Conservation (phyloP, 2,329 filamentous ascomycete genomes). For the Xylariaceae sp. region DNA sequence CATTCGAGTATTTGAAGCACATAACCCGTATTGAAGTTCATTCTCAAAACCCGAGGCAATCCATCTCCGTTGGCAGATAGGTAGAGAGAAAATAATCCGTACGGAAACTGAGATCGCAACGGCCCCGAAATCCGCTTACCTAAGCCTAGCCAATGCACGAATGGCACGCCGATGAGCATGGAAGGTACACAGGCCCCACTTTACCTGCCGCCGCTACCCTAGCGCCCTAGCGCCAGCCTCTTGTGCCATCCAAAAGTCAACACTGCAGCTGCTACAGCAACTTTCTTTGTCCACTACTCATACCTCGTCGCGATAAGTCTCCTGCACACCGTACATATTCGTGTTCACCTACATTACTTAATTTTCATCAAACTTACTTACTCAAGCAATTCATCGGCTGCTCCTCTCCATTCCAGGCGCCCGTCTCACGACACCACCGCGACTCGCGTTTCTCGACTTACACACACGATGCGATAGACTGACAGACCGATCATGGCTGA, state of each 20-base stretch:
- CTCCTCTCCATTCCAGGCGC: slow-evolving; percentile 1
- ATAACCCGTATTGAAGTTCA: too few species aligned
- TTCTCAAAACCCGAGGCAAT: too few species aligned
- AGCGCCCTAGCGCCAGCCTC: background rate
- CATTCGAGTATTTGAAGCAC: too few species aligned
- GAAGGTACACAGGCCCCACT: background rate
- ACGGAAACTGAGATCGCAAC: background rate
- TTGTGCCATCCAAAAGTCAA: background rate
- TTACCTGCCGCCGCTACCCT: background rate
- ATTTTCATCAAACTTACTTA: background rate
- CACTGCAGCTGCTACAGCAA: background rate
- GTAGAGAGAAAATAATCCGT: too few species aligned
- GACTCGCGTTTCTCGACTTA: slow-evolving; percentile 9
- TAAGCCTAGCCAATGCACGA: background rate
- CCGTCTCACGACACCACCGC: slow-evolving; percentile 11
- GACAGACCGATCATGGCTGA: slow-evolving; percentile 58
- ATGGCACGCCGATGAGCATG: background rate
- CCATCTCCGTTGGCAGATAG: too few species aligned
- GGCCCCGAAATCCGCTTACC: background rate
- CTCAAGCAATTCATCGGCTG: background rate
- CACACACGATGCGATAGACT: slow-evolving; percentile 43
- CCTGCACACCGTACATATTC: background rate
- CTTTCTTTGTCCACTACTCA: slow-evolving; percentile 4
- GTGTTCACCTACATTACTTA: background rate
- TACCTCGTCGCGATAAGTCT: slow-evolving; percentile 4